Evolutionary conservation across 108 stramenopile genomes (phyloP).

Genomic region (Cyclotella kingstonii): DNA sequence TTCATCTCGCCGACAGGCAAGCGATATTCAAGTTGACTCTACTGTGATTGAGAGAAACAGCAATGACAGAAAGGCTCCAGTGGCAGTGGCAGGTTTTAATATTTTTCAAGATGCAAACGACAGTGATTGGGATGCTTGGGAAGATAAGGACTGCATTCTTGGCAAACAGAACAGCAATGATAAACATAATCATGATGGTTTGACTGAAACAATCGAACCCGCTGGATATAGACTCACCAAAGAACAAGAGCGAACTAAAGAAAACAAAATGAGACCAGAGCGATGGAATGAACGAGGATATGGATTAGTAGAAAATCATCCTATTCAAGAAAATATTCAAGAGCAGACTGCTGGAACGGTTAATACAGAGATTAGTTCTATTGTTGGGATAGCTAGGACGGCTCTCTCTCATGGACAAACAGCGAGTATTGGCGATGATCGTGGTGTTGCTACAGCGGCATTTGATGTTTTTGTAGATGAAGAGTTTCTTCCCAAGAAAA

Average conservation of each 20-base stretch:
- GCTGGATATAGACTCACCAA: constrained; percentile 35
- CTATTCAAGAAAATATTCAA: no score
- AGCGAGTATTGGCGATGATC: constrained; percentile 6
- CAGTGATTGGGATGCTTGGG: no score
- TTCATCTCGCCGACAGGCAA: no score
- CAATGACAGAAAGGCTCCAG: neutral
- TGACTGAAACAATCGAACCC: constrained; percentile 22
- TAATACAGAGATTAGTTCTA: constrained; percentile 3
- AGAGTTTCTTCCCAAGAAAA: constrained; percentile 41
- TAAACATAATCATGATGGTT: constrained; percentile 8
- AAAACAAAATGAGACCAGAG: constrained; percentile 65
- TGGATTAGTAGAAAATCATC: no score
- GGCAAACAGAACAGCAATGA: no score
- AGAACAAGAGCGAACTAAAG: constrained; percentile 67
- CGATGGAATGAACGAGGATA: constrained; percentile 80
- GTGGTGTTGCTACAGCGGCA: constrained; percentile 21
- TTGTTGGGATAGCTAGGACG: constrained; percentile 11
- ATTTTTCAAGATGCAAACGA: constrained; percentile 67
- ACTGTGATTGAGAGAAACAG: neutral
- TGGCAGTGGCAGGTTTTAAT: constrained; percentile 30
- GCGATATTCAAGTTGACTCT: no score
- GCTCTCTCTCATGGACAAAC: constrained; percentile 7
- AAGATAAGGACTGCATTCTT: no score
- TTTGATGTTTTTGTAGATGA: constrained; percentile 86
- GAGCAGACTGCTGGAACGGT: constrained; percentile 4